Percentiles rank a stretch among this genome's conserved stretches.
Conservation (phyloP, 306 rosid species). For the Quillaja saponaria region DNA sequence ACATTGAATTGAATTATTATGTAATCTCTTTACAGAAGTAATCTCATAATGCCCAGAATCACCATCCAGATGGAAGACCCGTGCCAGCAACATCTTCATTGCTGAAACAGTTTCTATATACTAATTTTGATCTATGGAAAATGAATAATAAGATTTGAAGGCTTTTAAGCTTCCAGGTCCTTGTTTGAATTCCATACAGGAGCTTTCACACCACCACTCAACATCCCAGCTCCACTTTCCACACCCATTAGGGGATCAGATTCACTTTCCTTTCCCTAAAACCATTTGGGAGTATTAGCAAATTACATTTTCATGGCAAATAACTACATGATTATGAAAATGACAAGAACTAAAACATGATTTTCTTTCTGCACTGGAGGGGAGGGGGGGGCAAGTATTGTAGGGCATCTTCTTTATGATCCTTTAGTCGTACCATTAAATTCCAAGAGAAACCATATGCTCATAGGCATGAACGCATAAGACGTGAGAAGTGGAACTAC, state of each 20-base stretch:
- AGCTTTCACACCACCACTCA: slow-evolving; percentile 46
- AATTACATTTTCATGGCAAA: neutral
- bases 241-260: slow-evolving; percentile 60
- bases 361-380: neutral
- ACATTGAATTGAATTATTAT: no score
- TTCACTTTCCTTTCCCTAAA: slow-evolving; percentile 71
- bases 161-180: slow-evolving; percentile 48
- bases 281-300: neutral
- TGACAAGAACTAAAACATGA: neutral
- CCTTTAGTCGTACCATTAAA: neutral
- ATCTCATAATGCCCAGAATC: slow-evolving; percentile 1
- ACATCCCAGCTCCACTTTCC: slow-evolving; percentile 53
- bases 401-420: neutral
- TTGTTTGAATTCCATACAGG: slow-evolving; percentile 68
- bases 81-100: slow-evolving; percentile 56
- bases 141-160: slow-evolving; percentile 4
- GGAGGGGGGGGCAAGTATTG: neutral
- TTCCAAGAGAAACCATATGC: neutral
- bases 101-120: slow-evolving; percentile 29
- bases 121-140: slow-evolving; percentile 15
- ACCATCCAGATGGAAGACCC: slow-evolving; percentile 11
- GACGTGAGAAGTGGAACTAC: slow-evolving; percentile 35
- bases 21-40: neutral
- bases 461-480: neutral
- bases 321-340: neutral